Base-by-base conservation (phyloP, 768 basidiomycete genomes). In the Zangia roseola region DNA sequence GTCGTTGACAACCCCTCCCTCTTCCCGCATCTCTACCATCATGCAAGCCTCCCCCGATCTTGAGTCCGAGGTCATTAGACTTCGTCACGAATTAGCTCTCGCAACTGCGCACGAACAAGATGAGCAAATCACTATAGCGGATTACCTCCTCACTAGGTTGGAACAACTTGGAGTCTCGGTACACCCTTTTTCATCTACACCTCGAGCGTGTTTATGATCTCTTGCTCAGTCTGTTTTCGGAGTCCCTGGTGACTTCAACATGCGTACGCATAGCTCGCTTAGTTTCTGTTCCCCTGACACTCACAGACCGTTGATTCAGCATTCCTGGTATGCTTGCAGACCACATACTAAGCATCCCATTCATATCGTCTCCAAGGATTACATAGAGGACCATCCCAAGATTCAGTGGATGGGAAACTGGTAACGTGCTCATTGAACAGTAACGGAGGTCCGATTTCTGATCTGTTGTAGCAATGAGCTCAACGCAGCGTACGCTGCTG, bases 401-500 rank as follows among this genome's bases (percentile, higher is more conserved):
- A 83, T 97, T 31, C 72, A 88, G 16, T 95, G 93, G 93, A 78
- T 94, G 44, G 94, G 93, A 5, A 90, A 91, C 61, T 89, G 87
- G 86, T 86, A 65, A 7, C 70, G 44, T 0, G 10, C 13, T 37
- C 21, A 13, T 12, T 48, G 3, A 7, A 14, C n/a, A n/a, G n/a
- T n/a, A n/a, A n/a, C 13, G 1, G 7, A 23, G 2, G 5, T 9
- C 0, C 24, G 12, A 9, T 23, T 7, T 19, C 35, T 60, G 28
- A 65, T 25, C 3, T n/a, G 7, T 39, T 28, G 17, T 50, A 89
- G 88, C 56, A 91, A 91, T 52, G 88, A 93, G 63, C 74, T 94
- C 42, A 91, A 94, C 54, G 88, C 91, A 0, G 77, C 90, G 0
- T 97, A 97, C 66, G 94, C 94, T 16, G 91, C 91, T 0, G 93